Evolutionary conservation across 805 yeast species (phyloP).

Genomic region (Ogataea ramenticola): DNA sequence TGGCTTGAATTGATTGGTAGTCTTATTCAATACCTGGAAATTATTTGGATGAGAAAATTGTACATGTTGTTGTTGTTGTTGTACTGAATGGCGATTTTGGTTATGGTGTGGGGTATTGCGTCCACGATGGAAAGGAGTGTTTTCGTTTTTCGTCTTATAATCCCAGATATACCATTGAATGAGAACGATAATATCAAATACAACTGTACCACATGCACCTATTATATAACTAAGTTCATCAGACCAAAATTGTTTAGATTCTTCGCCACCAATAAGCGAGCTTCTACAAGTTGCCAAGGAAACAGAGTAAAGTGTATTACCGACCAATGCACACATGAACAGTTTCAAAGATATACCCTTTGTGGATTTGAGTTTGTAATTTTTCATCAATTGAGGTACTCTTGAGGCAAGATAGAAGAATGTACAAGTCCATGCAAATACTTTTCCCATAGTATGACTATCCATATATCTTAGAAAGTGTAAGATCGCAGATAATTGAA

Average conservation of each 20-base stretch:
- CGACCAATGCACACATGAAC: constrained; percentile 41
- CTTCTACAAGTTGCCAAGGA: constrained; percentile 39
- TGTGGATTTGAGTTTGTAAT: constrained; percentile 38
- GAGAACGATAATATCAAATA: constrained; percentile 38
- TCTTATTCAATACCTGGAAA: background rate
- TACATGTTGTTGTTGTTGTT: background rate
- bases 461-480: constrained; percentile 10
- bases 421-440: constrained; percentile 48
- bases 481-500: constrained; percentile 7
- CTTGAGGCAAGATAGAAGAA: constrained; percentile 40
- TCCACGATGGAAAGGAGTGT: constrained; percentile 1
- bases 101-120: background rate
- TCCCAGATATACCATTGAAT: constrained; percentile 34
- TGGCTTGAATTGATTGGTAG: background rate
- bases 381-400: constrained; percentile 44
- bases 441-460: constrained; percentile 15
- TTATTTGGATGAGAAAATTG: background rate
- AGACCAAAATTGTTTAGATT: constrained; percentile 31
- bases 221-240: constrained; percentile 33
- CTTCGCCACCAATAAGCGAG: constrained; percentile 28
- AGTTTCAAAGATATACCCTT: constrained; percentile 44
- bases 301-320: constrained; percentile 42
- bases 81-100: background rate
- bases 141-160: constrained; percentile 4
- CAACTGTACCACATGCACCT: constrained; percentile 47